These are phyloP conservation scores for Vanderwaltozyma yarrowii DNA, from an alignment of 805 yeast genomes.

Conservation along the genomic window DNA sequence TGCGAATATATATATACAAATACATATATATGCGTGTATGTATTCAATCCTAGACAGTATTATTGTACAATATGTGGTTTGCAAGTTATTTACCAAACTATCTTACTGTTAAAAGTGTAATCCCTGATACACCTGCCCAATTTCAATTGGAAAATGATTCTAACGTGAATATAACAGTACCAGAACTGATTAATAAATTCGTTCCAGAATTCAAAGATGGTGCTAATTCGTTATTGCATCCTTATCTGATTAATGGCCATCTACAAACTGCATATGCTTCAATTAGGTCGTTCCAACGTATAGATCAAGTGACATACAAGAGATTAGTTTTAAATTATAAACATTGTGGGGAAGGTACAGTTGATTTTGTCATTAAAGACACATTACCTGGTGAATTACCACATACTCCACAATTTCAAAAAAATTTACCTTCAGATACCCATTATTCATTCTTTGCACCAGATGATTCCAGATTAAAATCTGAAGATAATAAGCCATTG, in stretches of 20 bases:
- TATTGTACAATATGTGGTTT: slow-evolving; percentile 1
- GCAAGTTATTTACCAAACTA: slow-evolving; percentile 1
- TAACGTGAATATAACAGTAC: slow-evolving; percentile 8
- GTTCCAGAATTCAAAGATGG: slow-evolving; percentile 38
- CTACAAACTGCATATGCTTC: slow-evolving; percentile 63
- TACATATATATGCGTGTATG: too few species aligned
- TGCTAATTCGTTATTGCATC: slow-evolving; percentile 42
- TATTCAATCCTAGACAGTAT: too few species aligned
- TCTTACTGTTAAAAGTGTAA: slow-evolving; percentile 2
- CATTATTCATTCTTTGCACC: slow-evolving; percentile 24
- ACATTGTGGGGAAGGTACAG: slow-evolving; percentile 60
- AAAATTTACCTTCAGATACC: slow-evolving; percentile 17
- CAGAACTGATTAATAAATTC: slow-evolving; percentile 25
- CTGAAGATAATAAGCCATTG: slow-evolving; percentile 42
- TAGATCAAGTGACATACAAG: slow-evolving; percentile 51
- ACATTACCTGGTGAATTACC: slow-evolving; percentile 20
- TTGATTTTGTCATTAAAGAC: slow-evolving; percentile 50
- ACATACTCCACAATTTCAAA: slow-evolving; percentile 29
- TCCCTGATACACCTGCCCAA: slow-evolving; percentile 2
- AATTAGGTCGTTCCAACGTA: slow-evolving; percentile 33
- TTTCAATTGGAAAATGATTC: not conserved
- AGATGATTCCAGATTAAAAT: slow-evolving; percentile 31
- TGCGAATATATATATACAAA: too few species aligned
- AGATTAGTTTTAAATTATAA: slow-evolving; percentile 41
- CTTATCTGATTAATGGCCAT: slow-evolving; percentile 52